Evolutionary conservation across 1,139 yeast genomes (phyloP).

Genomic region (Suhomyces anneliseae): DNA sequence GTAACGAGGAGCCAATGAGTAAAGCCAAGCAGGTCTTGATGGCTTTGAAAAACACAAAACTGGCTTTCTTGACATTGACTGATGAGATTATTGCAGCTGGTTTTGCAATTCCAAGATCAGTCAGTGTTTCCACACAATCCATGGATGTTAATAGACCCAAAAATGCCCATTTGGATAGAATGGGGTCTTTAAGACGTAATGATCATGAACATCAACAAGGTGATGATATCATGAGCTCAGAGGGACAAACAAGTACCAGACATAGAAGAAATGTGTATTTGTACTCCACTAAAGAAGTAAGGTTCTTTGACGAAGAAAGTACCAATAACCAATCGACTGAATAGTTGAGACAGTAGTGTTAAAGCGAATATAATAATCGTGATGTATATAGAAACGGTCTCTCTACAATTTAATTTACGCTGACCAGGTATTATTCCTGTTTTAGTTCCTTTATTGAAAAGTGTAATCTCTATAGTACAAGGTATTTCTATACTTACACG

Average conservation of each 20-base stretch:
- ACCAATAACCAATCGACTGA: neutral
- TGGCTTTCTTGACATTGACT: constrained; percentile 45
- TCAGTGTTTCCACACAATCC: constrained; percentile 36
- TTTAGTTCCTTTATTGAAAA: no score
- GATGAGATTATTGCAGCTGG: constrained; percentile 62
- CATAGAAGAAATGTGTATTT: constrained; percentile 49
- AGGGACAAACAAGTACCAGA: constrained; percentile 10
- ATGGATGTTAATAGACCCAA: constrained; percentile 10
- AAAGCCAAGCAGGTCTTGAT: constrained; percentile 2
- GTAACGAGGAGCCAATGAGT: neutral
- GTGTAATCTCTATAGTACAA: no score
- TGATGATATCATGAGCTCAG: neutral
- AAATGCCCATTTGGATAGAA: constrained; percentile 16
- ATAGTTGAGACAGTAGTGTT: no score
- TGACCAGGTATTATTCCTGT: no score
- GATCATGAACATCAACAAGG: neutral
- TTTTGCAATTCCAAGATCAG: constrained; percentile 57
- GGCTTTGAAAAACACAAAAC: constrained; percentile 31
- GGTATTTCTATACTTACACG: no score
- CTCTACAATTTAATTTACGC: no score
- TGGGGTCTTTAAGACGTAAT: neutral
- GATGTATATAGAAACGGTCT: neutral
- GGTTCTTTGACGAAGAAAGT: constrained; percentile 17
- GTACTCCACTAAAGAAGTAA: constrained; percentile 57
- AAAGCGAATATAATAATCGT: neutral